Base-by-base conservation (phyloP, 2,329 filamentous ascomycete genomes). In the Botrytis medusae region DNA sequence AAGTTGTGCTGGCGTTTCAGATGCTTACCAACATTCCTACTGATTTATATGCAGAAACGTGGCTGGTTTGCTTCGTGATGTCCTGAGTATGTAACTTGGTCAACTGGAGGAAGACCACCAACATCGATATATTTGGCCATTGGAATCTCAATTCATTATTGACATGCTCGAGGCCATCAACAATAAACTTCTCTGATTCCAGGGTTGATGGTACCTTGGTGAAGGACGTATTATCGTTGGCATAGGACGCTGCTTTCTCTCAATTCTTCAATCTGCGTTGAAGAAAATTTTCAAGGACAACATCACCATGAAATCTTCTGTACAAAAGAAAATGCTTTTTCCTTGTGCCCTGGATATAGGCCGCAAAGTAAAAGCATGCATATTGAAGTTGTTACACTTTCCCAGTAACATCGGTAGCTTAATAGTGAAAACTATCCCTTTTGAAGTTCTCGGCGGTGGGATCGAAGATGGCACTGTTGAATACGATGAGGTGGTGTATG, bases 1-100 rank as follows among this genome's bases (percentile, higher is more conserved):
- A 32, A 9, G 34, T 10, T 44, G 48, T 69, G 65, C 48, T 69
- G 48, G 37, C n/a, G 48, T 69, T 69, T 69, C 48, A 57, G 20
- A 12, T 57, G 9, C 14, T 51, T 22, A 42, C 25, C 34, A 42
- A 40, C n/a, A 9, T 54, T 54, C 16, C 46, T 14, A 40, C 46
- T 37, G 34, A 34, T 22, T 48, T 25, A 25, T 32, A 57, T n/a
- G 34, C 0, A 68, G 34, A 42, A 42, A 42, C 37, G 48, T 57
- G 65, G 65, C 65, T 29, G 37, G 25, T 48, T 69, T 44, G 65
- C 18, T 69, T 29, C 65, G 48, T 37, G 54, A 16, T 32, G 34
- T 57, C 12, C 20, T 54, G 60, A 62, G 37, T 62, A 42, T 62
- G 20, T 69, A 37, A 34, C 34, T 32, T 57, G n/a, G 42, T 32